Percentiles rank a stretch among this genome's conserved stretches.
Conservation (phyloP, 306 rosid species). For the Trifolium dubium region DNA sequence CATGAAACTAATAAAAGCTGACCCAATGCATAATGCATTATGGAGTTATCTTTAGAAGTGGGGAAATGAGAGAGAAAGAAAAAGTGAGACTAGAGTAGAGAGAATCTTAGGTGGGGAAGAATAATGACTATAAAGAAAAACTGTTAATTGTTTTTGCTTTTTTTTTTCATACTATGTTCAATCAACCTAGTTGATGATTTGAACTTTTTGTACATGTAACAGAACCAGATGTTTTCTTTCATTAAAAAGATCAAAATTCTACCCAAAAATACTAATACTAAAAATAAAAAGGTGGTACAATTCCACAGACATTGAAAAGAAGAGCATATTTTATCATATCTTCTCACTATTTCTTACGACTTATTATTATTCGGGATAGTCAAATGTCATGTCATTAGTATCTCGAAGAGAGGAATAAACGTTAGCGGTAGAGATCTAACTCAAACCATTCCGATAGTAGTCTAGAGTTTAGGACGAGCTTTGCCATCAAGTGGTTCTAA, state of each 20-base stretch:
- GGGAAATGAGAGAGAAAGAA: slow-evolving; percentile 34
- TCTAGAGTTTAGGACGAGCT: too few relatives aligned
- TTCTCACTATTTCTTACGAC: background rate
- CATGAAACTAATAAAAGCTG: slow-evolving; percentile 44
- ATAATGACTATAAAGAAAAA: slow-evolving; percentile 2
- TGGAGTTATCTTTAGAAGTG: slow-evolving; percentile 49
- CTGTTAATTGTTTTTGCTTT: slow-evolving; percentile 43
- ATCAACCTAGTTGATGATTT: slow-evolving; percentile 46
- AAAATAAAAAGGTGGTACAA: slow-evolving; percentile 13
- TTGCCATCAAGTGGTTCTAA: too few relatives aligned
- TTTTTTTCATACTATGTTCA: slow-evolving; percentile 37
- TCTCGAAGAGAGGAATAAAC: too few relatives aligned
- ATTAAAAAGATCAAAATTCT: slow-evolving; percentile 38
- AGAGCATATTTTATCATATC: slow-evolving; percentile 36
- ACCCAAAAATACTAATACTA: slow-evolving; percentile 29
- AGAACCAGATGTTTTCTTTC: slow-evolving; percentile 38
- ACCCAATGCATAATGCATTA: slow-evolving; percentile 52
- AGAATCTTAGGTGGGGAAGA: slow-evolving; percentile 58
- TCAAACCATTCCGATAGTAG: too few relatives aligned
- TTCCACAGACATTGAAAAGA: slow-evolving; percentile 27
- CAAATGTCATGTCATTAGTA: too few relatives aligned
- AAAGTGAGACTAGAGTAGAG: slow-evolving; percentile 43
- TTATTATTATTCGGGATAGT: background rate
- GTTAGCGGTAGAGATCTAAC: too few relatives aligned
- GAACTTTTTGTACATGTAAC: slow-evolving; percentile 30